phyloP scores from a whole-genome alignment of 2,329 filamentous ascomycete genomes.

The Fusarium foetens region DNA sequence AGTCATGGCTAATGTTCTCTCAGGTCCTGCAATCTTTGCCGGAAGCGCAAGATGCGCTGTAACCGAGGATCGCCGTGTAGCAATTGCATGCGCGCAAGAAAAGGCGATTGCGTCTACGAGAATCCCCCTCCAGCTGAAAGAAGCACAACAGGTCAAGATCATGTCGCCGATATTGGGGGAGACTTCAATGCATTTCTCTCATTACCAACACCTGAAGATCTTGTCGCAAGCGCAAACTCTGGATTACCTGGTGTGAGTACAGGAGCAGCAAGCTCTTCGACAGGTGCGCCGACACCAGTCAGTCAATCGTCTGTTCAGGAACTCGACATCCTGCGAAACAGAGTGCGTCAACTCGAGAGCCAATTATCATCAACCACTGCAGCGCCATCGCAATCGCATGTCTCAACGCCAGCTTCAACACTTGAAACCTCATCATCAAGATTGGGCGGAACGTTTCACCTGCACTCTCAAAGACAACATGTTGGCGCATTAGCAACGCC shows the following conservation, averaged over 20 bases:
- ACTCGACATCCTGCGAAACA: conserved; percentile 20
- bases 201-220: not conserved
- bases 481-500: conserved; percentile 47
- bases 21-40: conserved; percentile 55
- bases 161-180: accelerated
- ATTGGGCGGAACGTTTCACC: conserved; percentile 57
- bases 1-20: not conserved
- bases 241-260: not conserved
- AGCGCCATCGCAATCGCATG: not conserved
- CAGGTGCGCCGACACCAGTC: not conserved
- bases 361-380: conserved; percentile 4
- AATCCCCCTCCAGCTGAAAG: conserved; percentile 11
- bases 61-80: conserved; percentile 54
- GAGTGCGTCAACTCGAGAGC: conserved; percentile 25
- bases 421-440: conserved; percentile 49
- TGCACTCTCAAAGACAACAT: conserved; percentile 49
- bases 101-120: conserved; percentile 49
- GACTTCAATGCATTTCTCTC: not conserved
- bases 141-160: not conserved
- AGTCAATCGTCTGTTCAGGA: conserved; percentile 22
- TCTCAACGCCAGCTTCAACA: conserved; percentile 20
- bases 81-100: conserved; percentile 54
- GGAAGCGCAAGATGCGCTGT: conserved; percentile 58
- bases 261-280: not conserved
- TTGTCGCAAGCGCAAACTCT: not conserved